Base-by-base conservation (phyloP, 495 filamentous ascomycete genomes). In the Bombardia bombarda region DNA sequence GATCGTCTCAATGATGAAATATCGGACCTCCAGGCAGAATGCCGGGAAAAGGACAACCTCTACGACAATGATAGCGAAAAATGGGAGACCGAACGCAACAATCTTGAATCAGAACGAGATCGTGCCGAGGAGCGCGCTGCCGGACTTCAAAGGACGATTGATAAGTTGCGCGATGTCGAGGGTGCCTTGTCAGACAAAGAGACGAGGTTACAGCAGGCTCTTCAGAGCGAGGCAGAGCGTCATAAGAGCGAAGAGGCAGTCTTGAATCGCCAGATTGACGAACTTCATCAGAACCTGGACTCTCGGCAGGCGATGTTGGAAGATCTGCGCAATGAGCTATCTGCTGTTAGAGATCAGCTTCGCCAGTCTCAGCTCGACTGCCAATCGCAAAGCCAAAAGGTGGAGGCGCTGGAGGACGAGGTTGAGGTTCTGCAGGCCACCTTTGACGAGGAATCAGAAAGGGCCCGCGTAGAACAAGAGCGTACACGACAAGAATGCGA, bases 401-500 rank as follows among this genome's bases (percentile, higher is more conserved):
- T 84, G 7, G 77, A 85, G 49, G 77, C 72, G n/a, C 57, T 93
- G 13, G 84, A 90, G 55, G 86, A 90, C 47, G 86, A 93, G 55
- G 70, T 90, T 9, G 78, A 88, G 37, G 75, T 90, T 26, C 63
- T 90, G 23, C 85, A 88, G 53, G 72, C 73, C 16, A 82, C 74
- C 39, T 60, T 88, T 32, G 84, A 88, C 46, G 86, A 92, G 46
- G 86, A 86, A 46, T 61, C 58, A 25, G 86, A 90, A 44, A 86
- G 83, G 30, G 78, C 77, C 13, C 79, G 77, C 7, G 62, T 73
- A 13, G 76, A 80, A 37, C 53, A 78, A 21, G 42, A 63, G 39
- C 62, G 62, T 17, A 54, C 66, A 2, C 69, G 70, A 38, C 55
- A 72, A 38, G 68, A 77, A 48, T 69, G 69, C 14, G 69, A 74